Base-by-base conservation (phyloP, 2,329 filamentous ascomycete genomes). In the Diaporthe sp. region DNA sequence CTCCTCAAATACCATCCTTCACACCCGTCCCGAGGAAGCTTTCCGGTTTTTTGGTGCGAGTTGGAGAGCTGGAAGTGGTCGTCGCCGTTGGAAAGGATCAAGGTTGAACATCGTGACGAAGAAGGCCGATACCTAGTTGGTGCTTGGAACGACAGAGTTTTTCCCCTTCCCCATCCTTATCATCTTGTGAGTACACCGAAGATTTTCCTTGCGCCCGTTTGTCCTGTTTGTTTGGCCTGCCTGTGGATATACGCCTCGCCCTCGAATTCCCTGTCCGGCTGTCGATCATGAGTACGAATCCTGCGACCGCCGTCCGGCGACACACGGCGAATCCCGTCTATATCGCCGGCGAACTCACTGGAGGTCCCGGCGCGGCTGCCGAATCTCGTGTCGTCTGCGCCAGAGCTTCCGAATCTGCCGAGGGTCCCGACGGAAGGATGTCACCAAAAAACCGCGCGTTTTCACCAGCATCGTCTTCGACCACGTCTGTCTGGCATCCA, bases 51-150 rank as follows among this genome's bases (percentile, higher is more conserved):
- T 75, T n/a, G 73, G 73, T 75, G 58, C 46, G 70, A 61, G 73
- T 75, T 39, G 73, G 67, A 72, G 73, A 73, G 71, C 58, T 62
- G 73, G 73, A 72, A 75, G 73, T 75, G 73, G 73, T 75, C 73
- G 73, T 72, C 73, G 49, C 15, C 51, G 65, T 70, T 70, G 73
- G 67, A 55, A 19, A 75, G 73, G 73, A 37, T 42, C 55, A 65
- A 72, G 73, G 73, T 72, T 75, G 73, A 75, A 72, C 57, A 75
- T 37, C 46, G 73, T 57, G 55, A 75, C 39, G 57, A 71, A 55
- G 55, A 60, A 72, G 53, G 60, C 22, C 39, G 34, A 55, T 58
- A 72, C 60, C 22, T 10, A 57, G 25, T 42, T 34, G 57, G 46
- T 57, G 57, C 39, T 57, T n/a, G 28, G 68, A 58, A 51, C 39